Evolutionary conservation across 305 asterid species (phyloP), one percentile per base, ranked within the genome.

Genomic region (Petunia hybrid): DNA sequence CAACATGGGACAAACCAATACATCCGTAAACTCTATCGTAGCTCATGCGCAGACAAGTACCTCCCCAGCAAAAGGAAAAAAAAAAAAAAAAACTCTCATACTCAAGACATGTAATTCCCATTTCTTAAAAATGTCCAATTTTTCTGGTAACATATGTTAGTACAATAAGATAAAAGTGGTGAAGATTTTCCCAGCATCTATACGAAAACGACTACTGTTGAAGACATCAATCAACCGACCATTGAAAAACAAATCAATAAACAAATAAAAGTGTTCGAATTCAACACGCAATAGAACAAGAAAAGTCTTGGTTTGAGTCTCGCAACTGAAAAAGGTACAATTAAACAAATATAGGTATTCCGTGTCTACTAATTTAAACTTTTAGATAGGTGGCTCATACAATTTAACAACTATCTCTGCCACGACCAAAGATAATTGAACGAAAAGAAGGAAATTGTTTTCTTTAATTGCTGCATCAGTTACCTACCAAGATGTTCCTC

Each of bases 401-500:
- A 12, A 73, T 35, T 73, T 45, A 51, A 31, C 62, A 73, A 51
- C 63, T 73, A 73, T 35, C 51, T 48, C 36, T 73, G 48, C 61
- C 13, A 48, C 51, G 62, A 46, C 62, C 8, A 48, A 73, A 73
- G 36, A 71, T 12, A 71, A 41, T 71, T 71, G 62, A 71, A 48
- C 3, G 61, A 10, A 71, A 48, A 71, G 35, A 71, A 71, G 62
- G 77, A 71, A 46, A 31, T 5, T 48, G 1, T 35, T 71, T 71
- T 48, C 45, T 48, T 71, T 12, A 12, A 12, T 31, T 10, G 51
- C 12, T 55, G 56, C 35, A 48, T 12, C 42, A 43, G 45, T 77
- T 56, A 79, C 91, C 59, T 88, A 95, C 99, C 99, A 95, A 82
- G 98, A 95, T 77, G 99, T 92, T 84, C 99, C 99, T 8, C 87